Evolutionary conservation across 768 basidiomycete species (phyloP).

Genomic region (Boletus fagicola): DNA sequence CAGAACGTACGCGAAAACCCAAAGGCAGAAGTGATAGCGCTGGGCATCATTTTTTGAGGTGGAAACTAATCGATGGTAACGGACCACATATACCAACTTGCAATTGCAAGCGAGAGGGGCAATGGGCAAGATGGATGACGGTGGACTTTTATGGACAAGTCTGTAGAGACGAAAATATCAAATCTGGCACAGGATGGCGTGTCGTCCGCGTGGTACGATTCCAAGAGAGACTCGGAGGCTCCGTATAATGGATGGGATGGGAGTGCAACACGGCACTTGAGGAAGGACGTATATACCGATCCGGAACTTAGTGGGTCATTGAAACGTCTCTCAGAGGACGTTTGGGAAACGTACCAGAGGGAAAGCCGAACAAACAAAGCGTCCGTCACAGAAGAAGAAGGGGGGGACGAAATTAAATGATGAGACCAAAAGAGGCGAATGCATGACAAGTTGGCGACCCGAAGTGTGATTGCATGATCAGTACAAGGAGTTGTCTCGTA

Average conservation of each 20-base stretch:
- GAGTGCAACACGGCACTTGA: slow-evolving; percentile 13
- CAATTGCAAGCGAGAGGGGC: slow-evolving; percentile 30
- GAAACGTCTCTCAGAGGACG: slow-evolving; percentile 26
- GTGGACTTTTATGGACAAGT: slow-evolving; percentile 25
- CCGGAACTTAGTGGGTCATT: slow-evolving; percentile 31
- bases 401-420: slow-evolving; percentile 30
- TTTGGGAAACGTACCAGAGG: slow-evolving; percentile 26
- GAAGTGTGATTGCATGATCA: slow-evolving; percentile 27
- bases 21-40: slow-evolving; percentile 15
- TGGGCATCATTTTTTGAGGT: slow-evolving; percentile 18
- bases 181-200: slow-evolving; percentile 35
- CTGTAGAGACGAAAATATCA: slow-evolving; percentile 26
- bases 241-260: slow-evolving; percentile 23
- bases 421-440: slow-evolving; percentile 29
- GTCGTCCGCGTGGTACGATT: slow-evolving; percentile 29
- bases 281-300: slow-evolving; percentile 30
- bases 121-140: slow-evolving; percentile 31
- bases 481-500: slow-evolving; percentile 22
- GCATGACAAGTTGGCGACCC: slow-evolving; percentile 24
- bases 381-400: slow-evolving; percentile 32
- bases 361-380: slow-evolving; percentile 29
- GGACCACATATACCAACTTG: slow-evolving; percentile 26
- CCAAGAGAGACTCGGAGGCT: slow-evolving; percentile 11
- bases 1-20: slow-evolving; percentile 27
- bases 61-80: slow-evolving; percentile 9